phyloP scores from a whole-genome alignment of 306 rosid species.

The Calophaca sinica region DNA sequence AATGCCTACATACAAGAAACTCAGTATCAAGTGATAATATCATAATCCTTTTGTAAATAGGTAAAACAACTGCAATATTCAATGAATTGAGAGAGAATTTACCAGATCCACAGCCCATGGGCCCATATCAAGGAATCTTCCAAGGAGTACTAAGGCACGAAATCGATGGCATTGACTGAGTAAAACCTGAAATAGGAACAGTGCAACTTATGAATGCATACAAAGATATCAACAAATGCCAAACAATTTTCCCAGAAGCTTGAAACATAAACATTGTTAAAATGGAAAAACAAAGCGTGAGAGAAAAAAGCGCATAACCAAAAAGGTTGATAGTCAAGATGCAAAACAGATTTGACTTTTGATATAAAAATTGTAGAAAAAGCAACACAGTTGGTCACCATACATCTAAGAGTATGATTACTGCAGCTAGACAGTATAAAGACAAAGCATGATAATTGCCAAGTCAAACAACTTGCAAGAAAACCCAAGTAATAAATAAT shows the following conservation, averaged over 20 bases:
- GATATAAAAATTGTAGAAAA: constrained; percentile 22
- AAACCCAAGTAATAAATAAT: background rate
- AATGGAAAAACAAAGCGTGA: constrained; percentile 13
- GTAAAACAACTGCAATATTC: constrained; percentile 27
- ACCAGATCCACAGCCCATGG: constrained; percentile 99
- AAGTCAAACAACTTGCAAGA: constrained; percentile 22
- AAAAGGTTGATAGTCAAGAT: background rate
- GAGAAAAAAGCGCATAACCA: constrained; percentile 7
- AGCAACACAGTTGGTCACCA: constrained; percentile 3
- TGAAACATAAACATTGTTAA: constrained; percentile 9
- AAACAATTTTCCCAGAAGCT: constrained; percentile 35
- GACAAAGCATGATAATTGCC: constrained; percentile 1
- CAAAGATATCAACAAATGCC: constrained; percentile 30
- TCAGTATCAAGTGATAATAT: constrained; percentile 36
- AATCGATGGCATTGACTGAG: constrained; percentile 93
- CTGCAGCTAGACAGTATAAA: constrained; percentile 34
- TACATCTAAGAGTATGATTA: constrained; percentile 1
- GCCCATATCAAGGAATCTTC: constrained; percentile 99
- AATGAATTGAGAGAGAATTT: constrained; percentile 36
- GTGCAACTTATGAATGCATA: constrained; percentile 39
- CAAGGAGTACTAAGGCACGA: constrained; percentile 94
- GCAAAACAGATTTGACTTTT: constrained; percentile 13
- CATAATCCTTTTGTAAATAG: constrained; percentile 4
- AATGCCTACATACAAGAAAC: constrained; percentile 66
- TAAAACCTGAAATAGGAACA: constrained; percentile 74